These are phyloP conservation scores for Erigeron canadensis DNA, from an alignment of 129 eudicot species.

Conservation along the genomic window DNA sequence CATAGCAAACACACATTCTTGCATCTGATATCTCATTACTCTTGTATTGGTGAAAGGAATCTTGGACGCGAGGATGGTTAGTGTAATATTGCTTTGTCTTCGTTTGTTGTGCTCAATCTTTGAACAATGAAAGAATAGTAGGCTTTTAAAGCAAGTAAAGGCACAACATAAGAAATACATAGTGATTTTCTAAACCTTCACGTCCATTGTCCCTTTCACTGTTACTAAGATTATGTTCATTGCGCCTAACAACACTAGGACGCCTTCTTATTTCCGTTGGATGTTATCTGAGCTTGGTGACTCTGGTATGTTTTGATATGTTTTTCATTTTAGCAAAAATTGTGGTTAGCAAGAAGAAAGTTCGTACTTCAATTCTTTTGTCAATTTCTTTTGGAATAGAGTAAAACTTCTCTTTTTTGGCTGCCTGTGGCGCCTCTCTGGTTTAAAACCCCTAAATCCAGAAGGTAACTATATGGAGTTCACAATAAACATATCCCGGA, in stretches of 20 bases:
- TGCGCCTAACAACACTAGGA: conserved; percentile 1
- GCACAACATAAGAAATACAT: background rate
- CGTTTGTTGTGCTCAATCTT: conserved; percentile 9
- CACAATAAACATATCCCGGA: too few species aligned
- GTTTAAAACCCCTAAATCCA: too few species aligned
- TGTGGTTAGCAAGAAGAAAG: background rate
- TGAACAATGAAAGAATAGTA: background rate
- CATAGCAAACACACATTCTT: conserved; percentile 20
- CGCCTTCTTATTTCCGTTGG: background rate
- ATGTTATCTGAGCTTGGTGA: background rate
- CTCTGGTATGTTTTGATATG: background rate
- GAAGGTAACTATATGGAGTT: too few species aligned
- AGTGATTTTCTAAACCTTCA: conserved; percentile 15
- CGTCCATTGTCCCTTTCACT: conserved; percentile 43
- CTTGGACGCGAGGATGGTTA: conserved; percentile 29
- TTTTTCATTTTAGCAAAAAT: background rate
- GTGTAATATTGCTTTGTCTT: background rate
- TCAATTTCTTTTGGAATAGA: too few species aligned
- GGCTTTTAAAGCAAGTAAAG: background rate
- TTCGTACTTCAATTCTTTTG: too few species aligned
- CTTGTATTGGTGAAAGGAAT: conserved; percentile 35
- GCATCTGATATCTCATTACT: conserved; percentile 6
- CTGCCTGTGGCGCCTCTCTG: too few species aligned
- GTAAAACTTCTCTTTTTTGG: too few species aligned
- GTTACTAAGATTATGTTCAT: conserved; percentile 18